Evolutionary conservation across 2,329 filamentous ascomycete species (phyloP).

Genomic region (Penicillium sp.): DNA sequence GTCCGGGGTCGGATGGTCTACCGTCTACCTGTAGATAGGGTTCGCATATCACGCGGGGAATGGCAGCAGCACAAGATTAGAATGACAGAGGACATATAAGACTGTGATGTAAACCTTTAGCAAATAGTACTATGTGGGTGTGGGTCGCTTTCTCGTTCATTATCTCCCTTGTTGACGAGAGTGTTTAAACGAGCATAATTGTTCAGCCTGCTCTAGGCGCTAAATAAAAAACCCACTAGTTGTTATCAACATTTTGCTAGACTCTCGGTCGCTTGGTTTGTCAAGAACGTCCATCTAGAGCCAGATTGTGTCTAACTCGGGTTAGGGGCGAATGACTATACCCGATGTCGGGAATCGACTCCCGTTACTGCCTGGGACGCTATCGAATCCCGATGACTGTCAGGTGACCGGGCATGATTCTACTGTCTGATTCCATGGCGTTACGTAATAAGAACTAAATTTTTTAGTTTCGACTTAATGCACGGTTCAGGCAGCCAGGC

Average conservation of each 20-base stretch:
- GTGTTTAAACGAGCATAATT: not conserved
- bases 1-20: not conserved
- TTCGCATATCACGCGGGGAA: not conserved
- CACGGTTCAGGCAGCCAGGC: slow-evolving; percentile 1
- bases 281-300: not conserved
- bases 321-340: not conserved
- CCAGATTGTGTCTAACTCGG: not conserved
- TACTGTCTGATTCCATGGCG: not conserved
- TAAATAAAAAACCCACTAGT: not conserved
- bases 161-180: not conserved
- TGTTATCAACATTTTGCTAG: no score
- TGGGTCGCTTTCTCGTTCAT: not conserved
- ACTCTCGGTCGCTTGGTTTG: not conserved
- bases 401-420: not conserved
- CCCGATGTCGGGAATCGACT: not conserved
- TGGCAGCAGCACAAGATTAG: not conserved
- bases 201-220: not conserved
- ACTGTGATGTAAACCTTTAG: not conserved
- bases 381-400: not conserved
- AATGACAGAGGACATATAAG: not conserved
- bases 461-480: not conserved
- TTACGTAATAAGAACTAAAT: not conserved
- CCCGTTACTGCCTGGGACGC: not conserved
- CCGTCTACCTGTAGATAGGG: not conserved
- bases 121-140: not conserved